These are phyloP conservation scores for Jacaranda mimosifolia DNA, from an alignment of 257 asterid genomes.

Conservation along the genomic window DNA sequence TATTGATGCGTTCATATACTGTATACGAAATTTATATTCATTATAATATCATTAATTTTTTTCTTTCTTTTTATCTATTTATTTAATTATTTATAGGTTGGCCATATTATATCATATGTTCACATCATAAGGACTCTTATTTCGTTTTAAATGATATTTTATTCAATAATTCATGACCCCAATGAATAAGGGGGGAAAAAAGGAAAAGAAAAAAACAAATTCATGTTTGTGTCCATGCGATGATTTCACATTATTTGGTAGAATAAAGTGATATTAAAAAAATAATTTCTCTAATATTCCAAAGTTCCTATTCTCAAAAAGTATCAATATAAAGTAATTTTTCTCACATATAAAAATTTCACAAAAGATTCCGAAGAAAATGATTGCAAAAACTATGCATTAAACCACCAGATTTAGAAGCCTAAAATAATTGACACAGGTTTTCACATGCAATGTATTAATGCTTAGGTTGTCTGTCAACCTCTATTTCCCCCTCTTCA, in stretches of 20 bases:
- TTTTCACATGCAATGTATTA: neutral
- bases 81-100: no score
- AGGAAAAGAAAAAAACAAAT: neutral
- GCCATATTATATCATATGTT: no score
- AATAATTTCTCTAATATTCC: no score
- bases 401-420: neutral
- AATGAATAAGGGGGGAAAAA: neutral
- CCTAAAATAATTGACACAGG: neutral
- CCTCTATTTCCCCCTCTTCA: neutral
- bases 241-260: no score
- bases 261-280: no score
- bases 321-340: no score
- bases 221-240: neutral
- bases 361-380: neutral
- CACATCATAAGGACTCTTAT: no score
- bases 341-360: neutral
- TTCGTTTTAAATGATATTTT: neutral
- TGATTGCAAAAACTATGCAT: conserved; percentile 5
- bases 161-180: neutral
- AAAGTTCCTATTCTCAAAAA: no score
- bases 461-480: conserved; percentile 26
- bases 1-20: no score
- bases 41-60: no score
- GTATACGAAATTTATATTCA: no score
- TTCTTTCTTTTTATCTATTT: no score